Percentiles rank a stretch among this genome's conserved stretches.
phyloP scores from a whole-genome alignment of 2,329 filamentous ascomycete genomes.

The Cladorrhinum sp. region DNA sequence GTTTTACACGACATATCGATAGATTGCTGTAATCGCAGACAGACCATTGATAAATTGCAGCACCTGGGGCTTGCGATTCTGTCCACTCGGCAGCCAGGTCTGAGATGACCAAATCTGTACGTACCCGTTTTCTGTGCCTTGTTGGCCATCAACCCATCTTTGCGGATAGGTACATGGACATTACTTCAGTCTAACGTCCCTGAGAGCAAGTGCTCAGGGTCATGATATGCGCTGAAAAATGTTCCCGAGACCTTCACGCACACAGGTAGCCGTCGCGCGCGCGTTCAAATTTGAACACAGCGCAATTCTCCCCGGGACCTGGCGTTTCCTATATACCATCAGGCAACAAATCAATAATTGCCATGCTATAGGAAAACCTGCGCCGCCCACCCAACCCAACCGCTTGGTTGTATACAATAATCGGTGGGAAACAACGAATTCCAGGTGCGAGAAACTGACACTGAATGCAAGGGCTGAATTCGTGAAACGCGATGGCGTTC shows the following conservation, averaged over 20 bases:
- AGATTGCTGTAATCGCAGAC: constrained; percentile 10
- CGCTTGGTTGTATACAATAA: no score
- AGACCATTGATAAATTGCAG: constrained; percentile 2
- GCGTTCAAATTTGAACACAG: not conserved
- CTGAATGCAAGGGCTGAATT: not conserved
- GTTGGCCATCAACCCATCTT: not conserved
- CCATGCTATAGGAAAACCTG: not conserved
- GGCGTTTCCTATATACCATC: not conserved
- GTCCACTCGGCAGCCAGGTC: not conserved
- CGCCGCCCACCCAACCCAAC: not conserved
- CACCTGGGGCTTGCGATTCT: not conserved
- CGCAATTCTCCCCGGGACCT: not conserved
- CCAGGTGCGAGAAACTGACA: not conserved
- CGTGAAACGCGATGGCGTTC: constrained; percentile 5
- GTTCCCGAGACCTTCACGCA: not conserved
- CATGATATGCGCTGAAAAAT: not conserved
- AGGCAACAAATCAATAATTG: not conserved
- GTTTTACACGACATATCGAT: constrained; percentile 6
- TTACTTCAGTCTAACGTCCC: not conserved
- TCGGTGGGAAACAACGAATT: no score
- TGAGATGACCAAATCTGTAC: not conserved
- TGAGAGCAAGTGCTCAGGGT: no score
- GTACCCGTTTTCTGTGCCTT: not conserved
- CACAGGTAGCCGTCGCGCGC: not conserved
- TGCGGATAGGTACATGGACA: not conserved